These are phyloP conservation scores for Cladosporium sp. DNA, from an alignment of 2,329 filamentous ascomycete genomes.

Conservation along the genomic window DNA sequence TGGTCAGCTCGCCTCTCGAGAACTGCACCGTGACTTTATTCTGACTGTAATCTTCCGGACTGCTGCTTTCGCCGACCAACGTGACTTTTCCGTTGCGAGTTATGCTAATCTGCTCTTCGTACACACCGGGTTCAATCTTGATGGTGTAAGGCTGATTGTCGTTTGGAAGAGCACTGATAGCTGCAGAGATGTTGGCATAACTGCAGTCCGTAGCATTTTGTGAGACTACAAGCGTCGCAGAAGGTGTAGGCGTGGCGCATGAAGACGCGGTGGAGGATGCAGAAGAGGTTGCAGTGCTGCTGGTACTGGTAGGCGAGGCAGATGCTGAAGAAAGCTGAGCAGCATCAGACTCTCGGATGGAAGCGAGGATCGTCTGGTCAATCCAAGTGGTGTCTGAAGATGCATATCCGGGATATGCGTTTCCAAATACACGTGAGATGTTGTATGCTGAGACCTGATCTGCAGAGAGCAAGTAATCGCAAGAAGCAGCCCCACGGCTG, in stretches of 20 bases:
- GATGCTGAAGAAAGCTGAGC: constrained; percentile 19
- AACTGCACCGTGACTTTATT: constrained; percentile 49
- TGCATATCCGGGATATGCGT: constrained; percentile 30
- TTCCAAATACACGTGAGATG: constrained; percentile 32
- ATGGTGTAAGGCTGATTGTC: constrained; percentile 47
- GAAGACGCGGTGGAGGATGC: constrained; percentile 15
- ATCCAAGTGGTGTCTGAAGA: constrained; percentile 34
- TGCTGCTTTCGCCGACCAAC: constrained; percentile 52
- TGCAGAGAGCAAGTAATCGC: constrained; percentile 31
- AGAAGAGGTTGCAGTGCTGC: constrained; percentile 14
- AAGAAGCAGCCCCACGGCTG: constrained; percentile 25
- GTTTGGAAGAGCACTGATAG: constrained; percentile 42
- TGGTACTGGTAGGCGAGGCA: constrained; percentile 15
- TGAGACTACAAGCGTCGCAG: constrained; percentile 31
- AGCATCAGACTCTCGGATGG: constrained; percentile 29
- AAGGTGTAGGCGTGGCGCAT: constrained; percentile 20
- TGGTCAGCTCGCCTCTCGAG: constrained; percentile 56
- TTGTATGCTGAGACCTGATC: constrained; percentile 32
- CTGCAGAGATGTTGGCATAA: constrained; percentile 39
- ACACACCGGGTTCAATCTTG: constrained; percentile 54
- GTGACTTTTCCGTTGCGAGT: constrained; percentile 56
- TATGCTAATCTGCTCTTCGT: constrained; percentile 60
- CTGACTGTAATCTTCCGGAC: constrained; percentile 40
- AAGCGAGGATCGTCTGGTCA: constrained; percentile 30
- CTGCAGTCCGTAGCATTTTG: constrained; percentile 26